These are phyloP conservation scores for Taiozyma sp. DNA, from an alignment of 1,139 yeast genomes.

Conservation along the genomic window DNA sequence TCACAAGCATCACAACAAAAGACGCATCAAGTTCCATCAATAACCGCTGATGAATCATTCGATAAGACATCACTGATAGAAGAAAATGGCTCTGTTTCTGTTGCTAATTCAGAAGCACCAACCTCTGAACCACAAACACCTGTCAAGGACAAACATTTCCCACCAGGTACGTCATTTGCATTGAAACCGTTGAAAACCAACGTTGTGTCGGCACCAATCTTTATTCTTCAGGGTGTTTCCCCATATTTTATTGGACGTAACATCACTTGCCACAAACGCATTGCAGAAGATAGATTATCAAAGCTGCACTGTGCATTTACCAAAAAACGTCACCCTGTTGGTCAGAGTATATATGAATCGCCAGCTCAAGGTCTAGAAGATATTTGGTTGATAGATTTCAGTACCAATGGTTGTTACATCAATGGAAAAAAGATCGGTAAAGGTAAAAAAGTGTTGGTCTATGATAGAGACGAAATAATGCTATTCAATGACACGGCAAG, in stretches of 20 bases:
- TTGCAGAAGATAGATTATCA: slow-evolving; percentile 74
- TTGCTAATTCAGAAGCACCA: background rate
- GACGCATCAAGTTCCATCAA: background rate
- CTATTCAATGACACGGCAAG: slow-evolving; percentile 57
- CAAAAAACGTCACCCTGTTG: slow-evolving; percentile 55
- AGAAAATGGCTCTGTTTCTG: background rate
- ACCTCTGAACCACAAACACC: background rate
- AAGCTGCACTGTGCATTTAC: slow-evolving; percentile 74
- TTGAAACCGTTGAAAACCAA: slow-evolving; percentile 40
- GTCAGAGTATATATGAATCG: slow-evolving; percentile 52
- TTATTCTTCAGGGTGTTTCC: slow-evolving; percentile 56
- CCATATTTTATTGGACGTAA: slow-evolving; percentile 65
- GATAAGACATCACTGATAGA: slow-evolving; percentile 19
- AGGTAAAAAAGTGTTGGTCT: slow-evolving; percentile 56
- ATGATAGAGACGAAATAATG: slow-evolving; percentile 60
- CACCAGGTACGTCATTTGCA: slow-evolving; percentile 46
- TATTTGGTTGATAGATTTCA: slow-evolving; percentile 77
- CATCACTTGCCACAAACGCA: slow-evolving; percentile 51
- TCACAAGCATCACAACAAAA: slow-evolving; percentile 11
- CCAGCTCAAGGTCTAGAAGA: slow-evolving; percentile 68
- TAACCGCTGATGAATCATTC: slow-evolving; percentile 14
- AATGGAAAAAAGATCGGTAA: slow-evolving; percentile 57
- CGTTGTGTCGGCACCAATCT: slow-evolving; percentile 41
- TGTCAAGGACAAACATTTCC: slow-evolving; percentile 17
- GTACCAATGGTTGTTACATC: slow-evolving; percentile 76